phyloP scores from a whole-genome alignment of 306 rosid species.

The Rosa rugosa region DNA sequence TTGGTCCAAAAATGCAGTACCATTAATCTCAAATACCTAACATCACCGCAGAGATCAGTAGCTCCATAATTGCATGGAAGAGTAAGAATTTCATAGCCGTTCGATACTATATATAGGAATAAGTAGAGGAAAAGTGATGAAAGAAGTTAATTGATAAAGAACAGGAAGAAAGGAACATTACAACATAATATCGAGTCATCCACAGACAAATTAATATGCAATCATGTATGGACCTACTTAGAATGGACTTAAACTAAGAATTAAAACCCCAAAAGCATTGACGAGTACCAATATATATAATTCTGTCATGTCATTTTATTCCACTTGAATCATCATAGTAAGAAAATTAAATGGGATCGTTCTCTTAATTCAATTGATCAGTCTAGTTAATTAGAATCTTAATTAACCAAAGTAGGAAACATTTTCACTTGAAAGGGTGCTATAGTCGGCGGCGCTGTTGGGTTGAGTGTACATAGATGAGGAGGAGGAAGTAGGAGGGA shows the following conservation, averaged over 20 bases:
- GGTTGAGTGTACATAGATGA: slow-evolving; percentile 52
- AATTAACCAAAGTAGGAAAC: slow-evolving; percentile 52
- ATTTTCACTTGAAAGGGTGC: slow-evolving; percentile 44
- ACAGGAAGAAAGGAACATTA: slow-evolving; percentile 14
- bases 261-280: slow-evolving; percentile 6
- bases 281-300: background rate
- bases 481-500: slow-evolving; percentile 40
- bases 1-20: background rate
- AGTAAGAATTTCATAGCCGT: background rate
- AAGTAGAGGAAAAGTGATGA: background rate
- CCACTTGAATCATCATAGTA: slow-evolving; percentile 21
- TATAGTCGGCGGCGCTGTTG: slow-evolving; percentile 31
- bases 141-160: background rate
- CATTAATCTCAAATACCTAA: background rate
- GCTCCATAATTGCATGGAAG: background rate
- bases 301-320: slow-evolving; percentile 27
- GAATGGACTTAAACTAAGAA: slow-evolving; percentile 8
- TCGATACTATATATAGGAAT: background rate
- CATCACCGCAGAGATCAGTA: background rate
- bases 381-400: slow-evolving; percentile 22
- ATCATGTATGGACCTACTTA: background rate
- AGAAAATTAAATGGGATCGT: slow-evolving; percentile 25
- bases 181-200: slow-evolving; percentile 18
- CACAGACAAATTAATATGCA: background rate
- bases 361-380: background rate